These are phyloP conservation scores for Arbutus unedo DNA, from an alignment of 148 eudicot genomes.

Conservation along the genomic window DNA sequence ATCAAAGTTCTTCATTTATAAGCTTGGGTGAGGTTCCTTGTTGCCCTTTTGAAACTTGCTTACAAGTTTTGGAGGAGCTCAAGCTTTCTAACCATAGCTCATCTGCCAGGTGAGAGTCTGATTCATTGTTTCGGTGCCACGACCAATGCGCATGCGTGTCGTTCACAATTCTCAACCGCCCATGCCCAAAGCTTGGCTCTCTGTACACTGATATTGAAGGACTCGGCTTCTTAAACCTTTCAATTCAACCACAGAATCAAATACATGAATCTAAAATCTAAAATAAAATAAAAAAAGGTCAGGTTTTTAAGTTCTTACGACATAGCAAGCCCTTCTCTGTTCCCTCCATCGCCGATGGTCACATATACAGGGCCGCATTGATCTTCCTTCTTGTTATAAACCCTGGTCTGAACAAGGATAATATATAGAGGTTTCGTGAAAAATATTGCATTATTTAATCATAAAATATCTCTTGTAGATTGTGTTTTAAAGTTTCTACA, in stretches of 20 bases:
- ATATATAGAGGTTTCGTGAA: neutral
- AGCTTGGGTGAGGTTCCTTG: neutral
- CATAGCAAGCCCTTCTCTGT: conserved; percentile 72
- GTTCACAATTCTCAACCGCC: conserved; percentile 61
- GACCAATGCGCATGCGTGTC: conserved; percentile 71
- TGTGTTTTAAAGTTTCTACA: too few species aligned
- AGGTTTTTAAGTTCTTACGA: conserved; percentile 35
- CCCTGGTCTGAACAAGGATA: conserved; percentile 40
- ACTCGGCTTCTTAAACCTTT: conserved; percentile 55
- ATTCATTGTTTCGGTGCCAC: conserved; percentile 73
- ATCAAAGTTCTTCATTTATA: conserved; percentile 23
- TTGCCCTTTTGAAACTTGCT: neutral
- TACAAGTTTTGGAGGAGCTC: conserved; percentile 40
- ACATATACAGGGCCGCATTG: conserved; percentile 73
- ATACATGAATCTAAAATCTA: neutral
- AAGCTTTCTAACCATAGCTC: conserved; percentile 52
- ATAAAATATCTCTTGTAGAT: too few species aligned
- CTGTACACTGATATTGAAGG: conserved; percentile 56
- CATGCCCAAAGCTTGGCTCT: conserved; percentile 88
- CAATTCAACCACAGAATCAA: neutral
- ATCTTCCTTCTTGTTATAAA: conserved; percentile 59
- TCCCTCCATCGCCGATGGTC: conserved; percentile 92
- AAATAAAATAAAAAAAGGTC: neutral
- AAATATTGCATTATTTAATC: too few species aligned
- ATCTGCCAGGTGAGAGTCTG: conserved; percentile 42